Base-by-base conservation (phyloP, 2,329 filamentous ascomycete species). In the Curvularia eragrostidis region DNA sequence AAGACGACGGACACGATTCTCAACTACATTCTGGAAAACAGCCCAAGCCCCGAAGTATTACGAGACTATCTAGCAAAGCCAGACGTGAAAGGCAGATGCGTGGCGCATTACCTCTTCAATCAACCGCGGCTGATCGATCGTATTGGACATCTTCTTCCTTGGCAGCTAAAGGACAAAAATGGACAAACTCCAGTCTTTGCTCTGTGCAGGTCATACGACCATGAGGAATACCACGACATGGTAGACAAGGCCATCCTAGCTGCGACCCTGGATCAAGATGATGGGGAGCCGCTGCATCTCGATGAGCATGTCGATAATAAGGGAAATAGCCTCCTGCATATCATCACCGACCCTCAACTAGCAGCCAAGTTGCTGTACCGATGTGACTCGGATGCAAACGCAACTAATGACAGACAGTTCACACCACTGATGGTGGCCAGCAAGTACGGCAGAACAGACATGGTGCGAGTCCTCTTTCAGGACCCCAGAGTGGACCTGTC, bases 121-220 rank as follows among this genome's bases (percentile, higher is more conserved):
- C 89, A 91, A 8, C 95, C 95, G 2, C 83, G 85, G 52, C 81
- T 99, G 19, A 95, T 99, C 65, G 80, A 82, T 43, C 84, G 85
- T 53, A 89, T 98, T 59, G 93, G 93, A 2, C 83, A 85, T 58
- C 79, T 94, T 64, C 81, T 99, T 52, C 91, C 92, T 8, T 99
- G 95, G 95, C 86, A 87, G 56, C 87, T 96, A 75, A 92, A 89
- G 65, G 95, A 99, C 77, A 96, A 93, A 75, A 97, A 98, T 72
- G 95, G 95, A 0, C 95, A 98, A 77, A 99, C 96, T n/a, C 96
- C 95, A 1, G 80, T 99, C 8, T 98, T 99, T 75, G 95, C 95
- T 1, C 82, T 98, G 1, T 98, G 93, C 75, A 87, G 95, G 67
- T 98, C 93, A 0, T 99, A 99, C 71, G 95, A 99, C 72, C 93